Conservation (phyloP, 1,284 basidiomycete species). For the Pseudozyma hubeiensis region DNA sequence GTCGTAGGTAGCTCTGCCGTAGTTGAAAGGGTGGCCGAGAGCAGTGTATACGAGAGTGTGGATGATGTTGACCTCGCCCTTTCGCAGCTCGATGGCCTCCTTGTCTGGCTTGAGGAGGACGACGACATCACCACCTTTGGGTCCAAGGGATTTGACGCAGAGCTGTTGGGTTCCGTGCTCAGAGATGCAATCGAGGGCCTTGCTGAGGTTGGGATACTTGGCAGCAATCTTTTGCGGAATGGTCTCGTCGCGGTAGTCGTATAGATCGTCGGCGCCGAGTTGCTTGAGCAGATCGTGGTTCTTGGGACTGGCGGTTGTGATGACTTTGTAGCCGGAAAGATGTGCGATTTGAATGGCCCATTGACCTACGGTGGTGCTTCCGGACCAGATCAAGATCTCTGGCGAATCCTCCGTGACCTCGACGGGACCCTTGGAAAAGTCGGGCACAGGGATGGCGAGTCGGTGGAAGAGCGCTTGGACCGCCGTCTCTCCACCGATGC, state of each 20-base stretch:
- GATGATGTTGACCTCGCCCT: constrained; percentile 56
- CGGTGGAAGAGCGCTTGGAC: constrained; percentile 58
- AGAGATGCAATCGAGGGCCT: constrained; percentile 63
- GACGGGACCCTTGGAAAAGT: constrained; percentile 36
- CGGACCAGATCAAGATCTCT: constrained; percentile 72
- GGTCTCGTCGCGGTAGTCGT: constrained; percentile 72
- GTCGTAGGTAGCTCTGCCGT: constrained; percentile 50
- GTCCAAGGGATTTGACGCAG: constrained; percentile 49
- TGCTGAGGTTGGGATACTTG: constrained; percentile 58
- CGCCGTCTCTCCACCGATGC: constrained; percentile 62
- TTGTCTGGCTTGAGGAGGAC: constrained; percentile 58
- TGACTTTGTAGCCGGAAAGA: constrained; percentile 71
- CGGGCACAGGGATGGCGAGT: constrained; percentile 31
- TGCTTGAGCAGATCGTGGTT: constrained; percentile 59
- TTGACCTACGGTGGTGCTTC: constrained; percentile 73
- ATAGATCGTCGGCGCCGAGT: constrained; percentile 60
- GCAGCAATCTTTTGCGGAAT: constrained; percentile 57
- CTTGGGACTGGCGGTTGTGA: constrained; percentile 70
- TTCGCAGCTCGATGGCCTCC: constrained; percentile 54
- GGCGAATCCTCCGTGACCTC: constrained; percentile 35
- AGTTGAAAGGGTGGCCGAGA: constrained; percentile 51
- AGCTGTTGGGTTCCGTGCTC: constrained; percentile 62
- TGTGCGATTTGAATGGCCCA: constrained; percentile 69
- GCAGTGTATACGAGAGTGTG: constrained; percentile 59
- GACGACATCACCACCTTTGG: constrained; percentile 51